Base-by-base conservation (phyloP, 2,329 filamentous ascomycete species). In the Fusarium burgessii region DNA sequence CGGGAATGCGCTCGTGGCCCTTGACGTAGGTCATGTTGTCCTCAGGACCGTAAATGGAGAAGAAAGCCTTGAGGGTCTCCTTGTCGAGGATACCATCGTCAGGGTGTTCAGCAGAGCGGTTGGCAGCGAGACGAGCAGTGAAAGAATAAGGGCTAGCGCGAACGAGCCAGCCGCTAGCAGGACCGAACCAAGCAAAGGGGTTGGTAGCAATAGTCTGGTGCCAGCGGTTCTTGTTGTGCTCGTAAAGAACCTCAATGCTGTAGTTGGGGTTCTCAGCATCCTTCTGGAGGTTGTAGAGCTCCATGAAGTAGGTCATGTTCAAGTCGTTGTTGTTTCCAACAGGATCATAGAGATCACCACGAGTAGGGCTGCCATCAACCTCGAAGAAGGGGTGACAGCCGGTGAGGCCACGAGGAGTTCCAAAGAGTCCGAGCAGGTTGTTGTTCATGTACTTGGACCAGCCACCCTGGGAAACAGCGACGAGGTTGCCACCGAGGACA, bases 331-430 rank as follows among this genome's bases (percentile, higher is more conserved):
- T 82, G 67, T 89, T 83, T 7, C 84, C 84, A 3, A 82, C 85
- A 5, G 71, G 54, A 14, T 80, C 71, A 74, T 89, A 89, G 1
- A 89, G 77, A 62, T 89, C 87, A 38, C 84, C 82, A 5, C 87
- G 82, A 1, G 86, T 87, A 46, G 83, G 81, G 45, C 86, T 88
- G 1, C 80, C 84, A 75, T 89, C 87, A 1, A 83, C 79, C 78
- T 89, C 87, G 71, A 88, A 85, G 59, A 85, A 83, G 74, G 88
- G 88, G 75, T 89, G 87, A 6, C 83, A 84, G n/a, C 84, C 84
- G 17, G 78, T 77, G 4, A 89, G 80, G 8, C 86, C 85, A 43
- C 82, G 82, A 0, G 85, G 85, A 18, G 79, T 80, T 23, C 74
- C 74, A 1, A 86, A 75, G 6, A 86, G 78, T 2, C 84, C 84